phyloP scores from a whole-genome alignment of 148 eudicot genomes.

The Bassia scoparia region DNA sequence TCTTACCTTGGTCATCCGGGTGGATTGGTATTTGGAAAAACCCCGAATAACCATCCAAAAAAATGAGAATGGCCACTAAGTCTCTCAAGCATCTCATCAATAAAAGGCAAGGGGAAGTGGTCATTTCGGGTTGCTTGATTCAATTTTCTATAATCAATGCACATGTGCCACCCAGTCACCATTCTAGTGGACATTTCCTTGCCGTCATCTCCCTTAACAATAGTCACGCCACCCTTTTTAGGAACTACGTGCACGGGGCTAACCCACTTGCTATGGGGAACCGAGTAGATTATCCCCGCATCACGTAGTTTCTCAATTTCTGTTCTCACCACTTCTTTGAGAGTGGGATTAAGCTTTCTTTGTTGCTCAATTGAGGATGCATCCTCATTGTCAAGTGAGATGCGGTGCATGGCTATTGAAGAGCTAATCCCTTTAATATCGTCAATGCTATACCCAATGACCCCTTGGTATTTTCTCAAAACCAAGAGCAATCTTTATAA shows the following conservation, averaged over 20 bases:
- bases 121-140: neutral
- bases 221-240: neutral
- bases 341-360: neutral
- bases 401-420: neutral
- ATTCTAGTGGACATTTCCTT: neutral
- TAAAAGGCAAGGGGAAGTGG: neutral
- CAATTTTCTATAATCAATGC: too few relatives aligned
- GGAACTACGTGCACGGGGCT: conserved; percentile 3
- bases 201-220: neutral
- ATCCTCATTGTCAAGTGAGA: neutral
- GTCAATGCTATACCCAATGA: neutral
- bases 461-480: neutral
- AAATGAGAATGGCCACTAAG: neutral
- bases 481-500: neutral
- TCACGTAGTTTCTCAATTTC: neutral
- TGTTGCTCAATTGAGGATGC: neutral
- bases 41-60: too few relatives aligned
- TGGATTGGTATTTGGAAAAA: too few relatives aligned
- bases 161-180: too few relatives aligned
- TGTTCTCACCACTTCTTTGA: neutral
- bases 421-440: neutral
- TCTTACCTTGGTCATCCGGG: too few relatives aligned
- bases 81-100: neutral
- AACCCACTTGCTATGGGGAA: too few relatives aligned
- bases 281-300: neutral